These are phyloP conservation scores for Diplodia sapinea DNA, from an alignment of 2,329 filamentous ascomycete genomes.

Conservation along the genomic window DNA sequence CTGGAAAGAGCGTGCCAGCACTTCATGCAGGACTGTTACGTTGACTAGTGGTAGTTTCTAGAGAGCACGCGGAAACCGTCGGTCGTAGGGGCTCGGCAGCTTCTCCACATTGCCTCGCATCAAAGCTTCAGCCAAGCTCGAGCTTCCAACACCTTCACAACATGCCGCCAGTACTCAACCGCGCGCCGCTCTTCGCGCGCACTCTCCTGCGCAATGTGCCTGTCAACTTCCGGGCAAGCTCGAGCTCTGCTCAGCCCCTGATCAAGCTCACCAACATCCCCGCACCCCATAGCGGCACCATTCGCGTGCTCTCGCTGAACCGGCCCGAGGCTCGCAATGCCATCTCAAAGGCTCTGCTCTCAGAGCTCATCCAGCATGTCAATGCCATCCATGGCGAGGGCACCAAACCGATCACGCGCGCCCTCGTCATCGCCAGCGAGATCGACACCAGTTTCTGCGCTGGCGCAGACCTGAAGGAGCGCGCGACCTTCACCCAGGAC, in stretches of 20 bases:
- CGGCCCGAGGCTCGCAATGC: conserved; percentile 86
- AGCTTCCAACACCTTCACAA: conserved; percentile 18
- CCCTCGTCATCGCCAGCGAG: conserved; percentile 81
- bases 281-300: conserved; percentile 79
- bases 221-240: conserved; percentile 19
- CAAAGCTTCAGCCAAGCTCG: conserved; percentile 18
- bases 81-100: conserved; percentile 13
- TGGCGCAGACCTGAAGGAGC: conserved; percentile 91
- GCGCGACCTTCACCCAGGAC: conserved; percentile 73
- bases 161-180: conserved; percentile 26
- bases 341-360: conserved; percentile 79
- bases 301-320: conserved; percentile 87
- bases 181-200: conserved; percentile 18
- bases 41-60: not conserved
- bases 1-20: not conserved
- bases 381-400: conserved; percentile 69
- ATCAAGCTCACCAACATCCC: conserved; percentile 77
- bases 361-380: conserved; percentile 73
- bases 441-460: conserved; percentile 91
- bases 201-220: conserved; percentile 16
- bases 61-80: conserved; percentile 4
- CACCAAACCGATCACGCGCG: conserved; percentile 69
- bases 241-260: conserved; percentile 49
- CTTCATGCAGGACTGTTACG: not conserved
- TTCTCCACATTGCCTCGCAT: conserved; percentile 15